Conservation (phyloP, 352 stramenopile species). For the Phytophthora europaea region DNA sequence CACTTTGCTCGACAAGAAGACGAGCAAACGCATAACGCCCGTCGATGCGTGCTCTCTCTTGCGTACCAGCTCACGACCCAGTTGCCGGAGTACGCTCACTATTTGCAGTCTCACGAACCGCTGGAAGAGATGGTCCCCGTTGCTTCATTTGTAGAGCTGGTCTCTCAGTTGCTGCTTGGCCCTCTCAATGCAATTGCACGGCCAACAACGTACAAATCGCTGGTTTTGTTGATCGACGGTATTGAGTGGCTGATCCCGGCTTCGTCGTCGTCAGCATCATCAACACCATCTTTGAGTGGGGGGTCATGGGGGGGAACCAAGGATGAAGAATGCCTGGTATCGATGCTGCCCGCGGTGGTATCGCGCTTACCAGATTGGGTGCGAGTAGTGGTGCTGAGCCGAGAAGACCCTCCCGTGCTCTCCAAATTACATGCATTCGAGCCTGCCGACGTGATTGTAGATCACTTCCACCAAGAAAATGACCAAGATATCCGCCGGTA, state of each 20-base stretch:
- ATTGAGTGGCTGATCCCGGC: conserved; percentile 62
- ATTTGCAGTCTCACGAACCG: conserved; percentile 73
- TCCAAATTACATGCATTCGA: conserved; percentile 66
- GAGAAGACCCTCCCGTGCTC: conserved; percentile 69
- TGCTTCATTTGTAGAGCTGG: conserved; percentile 66
- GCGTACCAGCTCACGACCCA: conserved; percentile 84
- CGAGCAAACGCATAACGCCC: conserved; percentile 76
- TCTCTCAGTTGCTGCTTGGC: conserved; percentile 63
- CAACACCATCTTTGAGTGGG: conserved; percentile 20
- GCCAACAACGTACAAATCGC: conserved; percentile 53
- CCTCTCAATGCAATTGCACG: conserved; percentile 76
- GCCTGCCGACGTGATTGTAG: conserved; percentile 52
- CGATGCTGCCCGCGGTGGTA: conserved; percentile 59
- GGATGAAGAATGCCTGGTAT: conserved; percentile 69
- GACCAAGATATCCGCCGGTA: conserved; percentile 56
- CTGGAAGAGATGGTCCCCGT: conserved; percentile 81
- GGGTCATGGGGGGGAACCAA: conserved; percentile 23
- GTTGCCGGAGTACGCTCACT: conserved; percentile 71
- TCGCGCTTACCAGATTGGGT: conserved; percentile 73
- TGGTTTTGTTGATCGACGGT: conserved; percentile 76
- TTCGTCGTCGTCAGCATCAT: conserved; percentile 19
- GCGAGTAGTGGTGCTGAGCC: conserved; percentile 68
- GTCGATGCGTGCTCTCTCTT: conserved; percentile 74
- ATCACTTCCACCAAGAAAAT: conserved; percentile 58
- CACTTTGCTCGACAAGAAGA: conserved; percentile 81